Evolutionary conservation across 2,329 filamentous ascomycete genomes (phyloP).

Genomic region (Colletotrichum chlorophyti): DNA sequence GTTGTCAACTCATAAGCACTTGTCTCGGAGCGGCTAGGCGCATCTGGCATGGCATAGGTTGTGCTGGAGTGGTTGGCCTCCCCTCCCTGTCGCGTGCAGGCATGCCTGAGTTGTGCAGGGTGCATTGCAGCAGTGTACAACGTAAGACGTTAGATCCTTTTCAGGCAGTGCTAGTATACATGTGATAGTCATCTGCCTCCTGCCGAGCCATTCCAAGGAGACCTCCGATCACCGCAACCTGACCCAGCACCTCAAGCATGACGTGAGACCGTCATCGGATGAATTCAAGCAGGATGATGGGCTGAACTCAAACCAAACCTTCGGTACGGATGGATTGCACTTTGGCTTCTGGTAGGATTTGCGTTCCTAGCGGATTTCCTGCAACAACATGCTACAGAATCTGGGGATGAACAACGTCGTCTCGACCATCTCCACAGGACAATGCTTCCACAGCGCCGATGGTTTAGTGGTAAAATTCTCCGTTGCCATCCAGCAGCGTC

Average conservation of each 20-base stretch:
- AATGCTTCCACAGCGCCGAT: conserved; percentile 16
- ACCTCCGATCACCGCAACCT: not conserved
- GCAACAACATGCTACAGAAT: no score
- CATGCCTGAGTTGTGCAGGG: conserved; percentile 4
- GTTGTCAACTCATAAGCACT: conserved; percentile 9
- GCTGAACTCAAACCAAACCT: not conserved
- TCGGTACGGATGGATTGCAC: no score
- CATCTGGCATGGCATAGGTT: not conserved
- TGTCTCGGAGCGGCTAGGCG: not conserved
- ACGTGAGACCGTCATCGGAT: not conserved
- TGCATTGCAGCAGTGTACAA: not conserved
- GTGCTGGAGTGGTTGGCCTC: no score
- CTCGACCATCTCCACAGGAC: not conserved
- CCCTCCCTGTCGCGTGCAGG: no score
- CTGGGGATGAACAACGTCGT: not conserved
- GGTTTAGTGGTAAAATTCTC: conserved; percentile 29
- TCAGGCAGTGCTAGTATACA: not conserved
- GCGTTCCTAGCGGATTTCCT: no score
- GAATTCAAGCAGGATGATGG: no score
- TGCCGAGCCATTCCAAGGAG: not conserved
- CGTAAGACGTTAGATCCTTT: conserved; percentile 2
- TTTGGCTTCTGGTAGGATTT: no score
- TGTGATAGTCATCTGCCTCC: not conserved
- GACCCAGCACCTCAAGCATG: not conserved
- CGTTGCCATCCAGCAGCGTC: conserved; percentile 25